Percentiles rank a stretch among this genome's conserved stretches.
These are phyloP conservation scores for Puccinia polysora DNA, from an alignment of 1,284 basidiomycete genomes.

Conservation along the genomic window DNA sequence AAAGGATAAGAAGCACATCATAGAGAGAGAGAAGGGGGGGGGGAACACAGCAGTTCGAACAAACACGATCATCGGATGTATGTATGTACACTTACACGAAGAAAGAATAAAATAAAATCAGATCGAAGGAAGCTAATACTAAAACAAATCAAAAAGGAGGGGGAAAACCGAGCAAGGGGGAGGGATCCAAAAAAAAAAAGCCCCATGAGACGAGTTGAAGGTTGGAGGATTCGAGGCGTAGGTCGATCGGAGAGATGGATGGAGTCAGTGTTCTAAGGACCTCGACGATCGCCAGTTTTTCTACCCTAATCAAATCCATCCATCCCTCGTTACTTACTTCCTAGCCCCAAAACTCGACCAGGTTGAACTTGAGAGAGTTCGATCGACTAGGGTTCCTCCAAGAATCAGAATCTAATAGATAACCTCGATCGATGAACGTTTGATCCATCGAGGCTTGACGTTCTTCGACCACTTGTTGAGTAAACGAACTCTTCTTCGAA, in stretches of 20 bases:
- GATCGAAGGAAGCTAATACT: no score
- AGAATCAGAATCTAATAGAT: neutral
- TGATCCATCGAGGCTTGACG: neutral
- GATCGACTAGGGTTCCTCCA: neutral
- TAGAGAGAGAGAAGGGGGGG: no score
- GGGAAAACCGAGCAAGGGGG: no score
- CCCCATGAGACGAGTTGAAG: neutral
- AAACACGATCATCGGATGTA: no score
- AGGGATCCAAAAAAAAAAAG: no score
- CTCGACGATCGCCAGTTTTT: neutral
- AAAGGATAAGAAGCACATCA: no score
- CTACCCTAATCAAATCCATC: neutral
- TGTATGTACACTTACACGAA: no score
- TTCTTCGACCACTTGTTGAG: constrained; percentile 48
- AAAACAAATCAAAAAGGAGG: no score
- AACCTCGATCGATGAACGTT: neutral
- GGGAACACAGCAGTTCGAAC: no score
- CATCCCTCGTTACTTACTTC: neutral
- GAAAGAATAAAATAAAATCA: no score
- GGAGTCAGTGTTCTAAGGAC: neutral
- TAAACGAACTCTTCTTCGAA: constrained; percentile 50
- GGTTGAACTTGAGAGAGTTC: neutral
- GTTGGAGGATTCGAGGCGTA: neutral
- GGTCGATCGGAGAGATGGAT: neutral
- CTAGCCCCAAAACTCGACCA: constrained; percentile 13